phyloP scores from a whole-genome alignment of 176 grass and related monocot genomes.

The Saccharum officinarum region DNA sequence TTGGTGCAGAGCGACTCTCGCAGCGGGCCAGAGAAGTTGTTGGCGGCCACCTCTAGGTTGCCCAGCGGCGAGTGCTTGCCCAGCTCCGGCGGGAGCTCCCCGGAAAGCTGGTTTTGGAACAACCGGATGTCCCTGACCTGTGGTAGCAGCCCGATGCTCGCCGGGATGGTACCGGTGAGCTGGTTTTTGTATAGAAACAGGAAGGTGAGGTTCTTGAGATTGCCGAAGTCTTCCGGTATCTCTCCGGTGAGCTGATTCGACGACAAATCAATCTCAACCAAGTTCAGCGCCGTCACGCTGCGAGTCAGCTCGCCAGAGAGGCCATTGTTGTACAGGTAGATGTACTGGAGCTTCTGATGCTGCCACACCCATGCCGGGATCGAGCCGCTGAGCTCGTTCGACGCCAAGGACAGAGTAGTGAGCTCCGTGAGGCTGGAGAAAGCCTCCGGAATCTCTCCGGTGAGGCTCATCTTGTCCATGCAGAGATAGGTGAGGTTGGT shows the following conservation, averaged over 20 bases:
- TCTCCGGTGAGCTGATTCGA: slow-evolving; percentile 52
- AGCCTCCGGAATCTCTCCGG: slow-evolving; percentile 53
- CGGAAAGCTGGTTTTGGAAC: slow-evolving; percentile 58
- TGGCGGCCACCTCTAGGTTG: slow-evolving; percentile 57
- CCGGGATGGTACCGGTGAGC: slow-evolving; percentile 58
- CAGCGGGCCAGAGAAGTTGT: slow-evolving; percentile 53
- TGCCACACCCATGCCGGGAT: slow-evolving; percentile 58
- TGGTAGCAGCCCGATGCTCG: slow-evolving; percentile 51
- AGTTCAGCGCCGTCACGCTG: background rate
- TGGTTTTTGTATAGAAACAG: slow-evolving; percentile 58
- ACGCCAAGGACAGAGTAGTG: background rate
- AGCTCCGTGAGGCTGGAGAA: slow-evolving; percentile 41
- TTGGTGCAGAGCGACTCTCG: slow-evolving; percentile 53
- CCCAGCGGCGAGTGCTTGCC: slow-evolving; percentile 60
- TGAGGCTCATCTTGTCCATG: slow-evolving; percentile 29
- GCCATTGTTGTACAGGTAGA: slow-evolving; percentile 44
- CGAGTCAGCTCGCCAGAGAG: slow-evolving; percentile 46
- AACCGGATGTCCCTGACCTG: slow-evolving; percentile 40
- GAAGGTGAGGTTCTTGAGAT: slow-evolving; percentile 29
- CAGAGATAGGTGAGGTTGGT: slow-evolving; percentile 52
- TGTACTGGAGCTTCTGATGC: background rate
- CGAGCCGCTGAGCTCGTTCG: slow-evolving; percentile 40
- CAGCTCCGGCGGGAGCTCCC: slow-evolving; percentile 55
- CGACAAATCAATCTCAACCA: slow-evolving; percentile 55
- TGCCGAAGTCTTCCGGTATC: slow-evolving; percentile 50